Percentiles rank a stretch among this genome's conserved stretches.
Conservation (phyloP, 208 protist species). For the Endotrypanum monterogeii region DNA sequence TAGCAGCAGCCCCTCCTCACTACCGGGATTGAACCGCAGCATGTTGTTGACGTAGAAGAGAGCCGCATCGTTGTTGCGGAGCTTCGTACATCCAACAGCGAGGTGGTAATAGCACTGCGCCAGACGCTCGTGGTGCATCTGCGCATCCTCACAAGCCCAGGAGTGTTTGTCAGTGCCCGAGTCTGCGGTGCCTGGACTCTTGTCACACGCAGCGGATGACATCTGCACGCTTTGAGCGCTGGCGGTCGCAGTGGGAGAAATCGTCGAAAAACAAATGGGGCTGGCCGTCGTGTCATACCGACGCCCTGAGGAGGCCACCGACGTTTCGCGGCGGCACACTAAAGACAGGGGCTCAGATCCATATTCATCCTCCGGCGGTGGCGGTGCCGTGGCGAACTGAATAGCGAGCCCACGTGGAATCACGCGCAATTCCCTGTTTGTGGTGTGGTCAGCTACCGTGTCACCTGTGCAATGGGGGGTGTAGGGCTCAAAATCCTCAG, state of each 20-base stretch:
- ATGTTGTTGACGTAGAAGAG: conserved; percentile 55
- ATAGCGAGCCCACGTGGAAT: conserved; percentile 13
- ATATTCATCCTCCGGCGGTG: conserved; percentile 26
- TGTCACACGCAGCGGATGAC: conserved; percentile 9
- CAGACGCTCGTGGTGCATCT: conserved; percentile 9
- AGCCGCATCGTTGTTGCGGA: conserved; percentile 57
- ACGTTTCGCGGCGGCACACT: conserved; percentile 3
- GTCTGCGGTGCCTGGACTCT: not conserved
- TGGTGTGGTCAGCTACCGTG: not conserved
- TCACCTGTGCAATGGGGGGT: not conserved
- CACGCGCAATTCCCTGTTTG: not conserved
- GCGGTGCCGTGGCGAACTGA: conserved; percentile 26
- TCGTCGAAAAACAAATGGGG: not conserved
- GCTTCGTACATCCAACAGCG: conserved; percentile 74
- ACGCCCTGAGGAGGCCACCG: not conserved
- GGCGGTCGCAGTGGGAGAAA: not conserved
- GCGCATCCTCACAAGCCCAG: not conserved
- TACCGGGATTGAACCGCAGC: conserved; percentile 50
- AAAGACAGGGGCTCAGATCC: conserved; percentile 14
- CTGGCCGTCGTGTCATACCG: not conserved
- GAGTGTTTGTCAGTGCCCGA: not conserved
- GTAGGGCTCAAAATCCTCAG: not conserved
- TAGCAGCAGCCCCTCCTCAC: conserved; percentile 47
- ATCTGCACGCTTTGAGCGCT: not conserved
- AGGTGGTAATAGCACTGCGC: conserved; percentile 67